phyloP scores from a whole-genome alignment of 768 basidiomycete species.

The Candolleomyces efflorescens region DNA sequence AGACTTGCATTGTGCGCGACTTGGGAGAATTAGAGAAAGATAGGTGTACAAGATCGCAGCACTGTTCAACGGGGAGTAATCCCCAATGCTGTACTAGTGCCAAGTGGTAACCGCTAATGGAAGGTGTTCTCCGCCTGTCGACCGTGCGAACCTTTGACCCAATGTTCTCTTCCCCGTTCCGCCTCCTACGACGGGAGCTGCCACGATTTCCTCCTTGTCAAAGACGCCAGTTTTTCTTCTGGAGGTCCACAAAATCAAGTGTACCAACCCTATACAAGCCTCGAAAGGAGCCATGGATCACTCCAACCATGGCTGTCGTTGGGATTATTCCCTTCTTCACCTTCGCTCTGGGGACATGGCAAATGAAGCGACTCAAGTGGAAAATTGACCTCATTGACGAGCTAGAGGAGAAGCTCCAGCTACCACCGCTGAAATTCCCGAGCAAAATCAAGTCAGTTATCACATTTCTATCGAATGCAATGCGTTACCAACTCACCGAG shows the following conservation, averaged over 20 bases:
- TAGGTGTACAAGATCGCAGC: no score
- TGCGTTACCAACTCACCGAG: slow-evolving; percentile 14
- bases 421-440: slow-evolving; percentile 76
- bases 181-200: slow-evolving; percentile 3
- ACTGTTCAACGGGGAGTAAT: no score
- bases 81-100: neutral
- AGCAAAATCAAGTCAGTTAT: slow-evolving; percentile 75
- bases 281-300: slow-evolving; percentile 57
- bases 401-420: slow-evolving; percentile 82
- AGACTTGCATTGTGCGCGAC: no score
- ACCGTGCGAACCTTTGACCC: slow-evolving; percentile 1
- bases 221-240: slow-evolving; percentile 9
- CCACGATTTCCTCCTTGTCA: slow-evolving; percentile 7
- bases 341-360: slow-evolving; percentile 90
- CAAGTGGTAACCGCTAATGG: neutral
- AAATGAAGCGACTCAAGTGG: slow-evolving; percentile 91
- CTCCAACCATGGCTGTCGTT: slow-evolving; percentile 67
- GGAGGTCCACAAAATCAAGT: slow-evolving; percentile 19
- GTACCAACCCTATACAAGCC: slow-evolving; percentile 51
- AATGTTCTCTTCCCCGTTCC: slow-evolving; percentile 8
- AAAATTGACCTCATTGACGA: slow-evolving; percentile 93
- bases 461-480: slow-evolving; percentile 13
- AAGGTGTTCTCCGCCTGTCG: neutral
- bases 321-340: slow-evolving; percentile 89
- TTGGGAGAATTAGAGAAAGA: no score